A percentile compares a stretch with the other conserved stretches of the same genome.
Evolutionary conservation across 2,329 filamentous ascomycete species (phyloP).

Genomic region (Helotiales sp.): DNA sequence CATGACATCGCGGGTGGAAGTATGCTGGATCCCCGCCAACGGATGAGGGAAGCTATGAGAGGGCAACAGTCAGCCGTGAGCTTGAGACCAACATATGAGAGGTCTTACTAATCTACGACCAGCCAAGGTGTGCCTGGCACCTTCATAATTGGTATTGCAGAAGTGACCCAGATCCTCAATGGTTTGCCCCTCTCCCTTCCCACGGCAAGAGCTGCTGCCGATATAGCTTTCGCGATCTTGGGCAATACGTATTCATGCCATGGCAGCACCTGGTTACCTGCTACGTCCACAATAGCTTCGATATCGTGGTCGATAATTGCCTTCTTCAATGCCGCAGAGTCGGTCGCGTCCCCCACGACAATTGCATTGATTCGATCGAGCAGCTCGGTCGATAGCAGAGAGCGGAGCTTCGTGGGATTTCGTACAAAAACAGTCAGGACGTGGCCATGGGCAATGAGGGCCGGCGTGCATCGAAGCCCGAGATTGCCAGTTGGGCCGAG

Average conservation of each 20-base stretch:
- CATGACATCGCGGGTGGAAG: slow-evolving; percentile 24
- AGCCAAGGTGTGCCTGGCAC: slow-evolving; percentile 44
- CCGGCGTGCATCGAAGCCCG: slow-evolving; percentile 45
- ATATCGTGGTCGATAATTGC: slow-evolving; percentile 46
- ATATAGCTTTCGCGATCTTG: slow-evolving; percentile 45
- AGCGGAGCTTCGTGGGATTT: slow-evolving; percentile 46
- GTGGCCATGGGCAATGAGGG: slow-evolving; percentile 45
- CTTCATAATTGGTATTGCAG: slow-evolving; percentile 45
- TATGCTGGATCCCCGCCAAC: slow-evolving; percentile 20
- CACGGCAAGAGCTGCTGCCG: slow-evolving; percentile 44
- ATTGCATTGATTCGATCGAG: slow-evolving; percentile 42
- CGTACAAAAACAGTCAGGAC: slow-evolving; percentile 48
- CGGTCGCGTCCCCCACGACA: slow-evolving; percentile 47
- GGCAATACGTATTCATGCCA: slow-evolving; percentile 47
- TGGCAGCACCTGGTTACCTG: slow-evolving; percentile 46
- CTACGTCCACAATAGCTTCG: slow-evolving; percentile 48
- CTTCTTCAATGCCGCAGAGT: slow-evolving; percentile 43
- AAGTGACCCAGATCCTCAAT: slow-evolving; percentile 48
- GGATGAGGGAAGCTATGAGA: slow-evolving; percentile 20
- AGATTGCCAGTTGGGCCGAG: slow-evolving; percentile 49
- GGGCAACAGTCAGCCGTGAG: neutral
- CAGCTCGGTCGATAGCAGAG: slow-evolving; percentile 44
- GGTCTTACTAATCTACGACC: slow-evolving; percentile 44
- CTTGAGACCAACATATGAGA: neutral
- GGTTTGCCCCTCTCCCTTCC: slow-evolving; percentile 43